These are phyloP conservation scores for Calonectria pseudoturangicola DNA, from an alignment of 2,329 filamentous ascomycete genomes.

Conservation along the genomic window DNA sequence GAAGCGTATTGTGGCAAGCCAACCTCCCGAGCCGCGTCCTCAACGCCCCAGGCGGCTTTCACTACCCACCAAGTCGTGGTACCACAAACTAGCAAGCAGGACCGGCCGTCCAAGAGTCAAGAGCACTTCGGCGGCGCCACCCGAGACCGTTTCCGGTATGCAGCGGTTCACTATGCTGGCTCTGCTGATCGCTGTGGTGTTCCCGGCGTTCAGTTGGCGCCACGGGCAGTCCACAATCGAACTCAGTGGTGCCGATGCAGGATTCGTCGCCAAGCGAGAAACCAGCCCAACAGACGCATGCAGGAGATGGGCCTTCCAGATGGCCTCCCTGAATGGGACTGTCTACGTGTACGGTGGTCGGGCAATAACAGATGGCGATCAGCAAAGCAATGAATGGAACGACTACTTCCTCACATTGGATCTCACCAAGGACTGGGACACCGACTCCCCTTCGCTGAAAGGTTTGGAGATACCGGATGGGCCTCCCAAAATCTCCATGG, in stretches of 20 bases:
- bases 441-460: constrained; percentile 76
- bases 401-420: constrained; percentile 85
- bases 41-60: constrained; percentile 44
- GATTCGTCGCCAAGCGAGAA: constrained; percentile 60
- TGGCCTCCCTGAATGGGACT: constrained; percentile 83
- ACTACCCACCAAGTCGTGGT: constrained; percentile 61
- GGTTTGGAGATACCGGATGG: constrained; percentile 80
- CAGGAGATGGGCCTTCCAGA: constrained; percentile 79
- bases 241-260: constrained; percentile 68
- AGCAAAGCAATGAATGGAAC: constrained; percentile 81
- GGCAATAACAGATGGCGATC: constrained; percentile 73
- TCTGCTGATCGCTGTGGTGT: constrained; percentile 69
- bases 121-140: constrained; percentile 65
- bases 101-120: constrained; percentile 65
- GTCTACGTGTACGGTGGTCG: constrained; percentile 86
- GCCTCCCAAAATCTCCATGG: constrained; percentile 81
- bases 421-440: constrained; percentile 83
- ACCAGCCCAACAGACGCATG: constrained; percentile 69
- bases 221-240: constrained; percentile 61
- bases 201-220: constrained; percentile 68
- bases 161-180: constrained; percentile 69
- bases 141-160: constrained; percentile 63
- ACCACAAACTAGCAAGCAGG: constrained; percentile 63
- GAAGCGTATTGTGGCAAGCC: constrained; percentile 20
- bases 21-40: constrained; percentile 18